A percentile compares a stretch with the other conserved stretches of the same genome.
These are phyloP conservation scores for Geosmithia putterillii DNA, from an alignment of 2,329 filamentous ascomycete genomes.

Conservation along the genomic window DNA sequence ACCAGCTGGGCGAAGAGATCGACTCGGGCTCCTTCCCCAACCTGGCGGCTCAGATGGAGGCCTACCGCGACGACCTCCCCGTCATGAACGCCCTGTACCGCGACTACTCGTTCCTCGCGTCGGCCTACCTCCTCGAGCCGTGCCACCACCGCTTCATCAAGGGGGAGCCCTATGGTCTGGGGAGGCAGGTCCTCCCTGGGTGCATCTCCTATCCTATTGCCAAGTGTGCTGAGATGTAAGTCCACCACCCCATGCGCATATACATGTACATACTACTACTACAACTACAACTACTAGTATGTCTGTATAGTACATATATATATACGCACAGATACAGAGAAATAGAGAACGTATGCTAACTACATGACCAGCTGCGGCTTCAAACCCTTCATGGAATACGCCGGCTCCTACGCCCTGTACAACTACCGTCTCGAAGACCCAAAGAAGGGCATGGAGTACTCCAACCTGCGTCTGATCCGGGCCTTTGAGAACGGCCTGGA, in stretches of 20 bases:
- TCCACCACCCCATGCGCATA: conserved; percentile 10
- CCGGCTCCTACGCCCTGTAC: conserved; percentile 55
- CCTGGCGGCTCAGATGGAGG: conserved; percentile 60
- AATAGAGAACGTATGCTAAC: not conserved
- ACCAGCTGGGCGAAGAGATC: conserved; percentile 64
- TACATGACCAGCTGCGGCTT: conserved; percentile 45
- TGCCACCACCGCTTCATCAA: conserved; percentile 66
- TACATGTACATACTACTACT: not conserved
- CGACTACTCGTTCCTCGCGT: conserved; percentile 85
- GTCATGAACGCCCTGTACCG: conserved; percentile 79
- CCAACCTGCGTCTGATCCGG: conserved; percentile 70
- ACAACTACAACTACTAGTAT: not conserved
- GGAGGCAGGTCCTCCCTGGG: conserved; percentile 58
- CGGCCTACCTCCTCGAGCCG: conserved; percentile 81
- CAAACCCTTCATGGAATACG: conserved; percentile 87
- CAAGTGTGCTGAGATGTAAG: conserved; percentile 75
- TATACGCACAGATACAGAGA: too few relatives aligned
- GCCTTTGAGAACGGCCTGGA: conserved; percentile 87
- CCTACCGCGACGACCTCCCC: conserved; percentile 60
- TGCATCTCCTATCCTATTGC: conserved; percentile 73
- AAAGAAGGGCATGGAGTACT: conserved; percentile 42
- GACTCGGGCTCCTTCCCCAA: conserved; percentile 59
- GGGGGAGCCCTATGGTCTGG: conserved; percentile 68
- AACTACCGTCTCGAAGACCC: conserved; percentile 53
- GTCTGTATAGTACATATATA: not conserved